phyloP scores from a whole-genome alignment of 257 asterid species.

The Echites panduratus region DNA sequence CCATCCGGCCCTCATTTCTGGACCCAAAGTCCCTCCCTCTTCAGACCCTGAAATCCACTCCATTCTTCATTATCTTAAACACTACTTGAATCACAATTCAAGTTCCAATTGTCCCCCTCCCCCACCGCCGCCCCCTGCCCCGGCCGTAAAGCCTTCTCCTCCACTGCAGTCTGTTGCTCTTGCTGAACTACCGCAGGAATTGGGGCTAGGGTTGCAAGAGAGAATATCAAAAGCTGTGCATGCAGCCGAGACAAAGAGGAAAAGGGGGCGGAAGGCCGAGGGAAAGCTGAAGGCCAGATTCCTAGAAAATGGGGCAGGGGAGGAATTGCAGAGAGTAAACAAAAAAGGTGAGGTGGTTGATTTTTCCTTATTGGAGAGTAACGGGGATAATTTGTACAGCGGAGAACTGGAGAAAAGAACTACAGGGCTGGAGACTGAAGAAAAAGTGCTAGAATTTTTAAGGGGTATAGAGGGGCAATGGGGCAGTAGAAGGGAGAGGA shows the following conservation, averaged over 20 bases:
- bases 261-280: constrained; percentile 23
- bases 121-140: constrained; percentile 35
- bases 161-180: constrained; percentile 18
- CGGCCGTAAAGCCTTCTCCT: constrained; percentile 29
- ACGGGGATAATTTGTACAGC: constrained; percentile 58
- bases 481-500: constrained; percentile 92
- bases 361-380: constrained; percentile 46
- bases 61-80: constrained; percentile 65
- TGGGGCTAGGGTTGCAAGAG: constrained; percentile 41
- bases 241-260: constrained; percentile 35
- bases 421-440: constrained; percentile 63
- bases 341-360: constrained; percentile 57
- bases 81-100: constrained; percentile 46
- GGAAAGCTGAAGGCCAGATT: constrained; percentile 24
- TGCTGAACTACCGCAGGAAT: constrained; percentile 11
- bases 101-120: constrained; percentile 45
- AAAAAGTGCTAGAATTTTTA: constrained; percentile 51
- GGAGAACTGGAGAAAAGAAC: constrained; percentile 67
- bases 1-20: constrained; percentile 52
- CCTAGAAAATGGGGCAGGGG: constrained; percentile 38
- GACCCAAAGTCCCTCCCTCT: constrained; percentile 27
- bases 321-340: constrained; percentile 48
- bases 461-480: constrained; percentile 75
- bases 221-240: constrained; percentile 29
- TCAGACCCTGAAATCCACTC: constrained; percentile 68